These are phyloP conservation scores for Suillus luteus DNA, from an alignment of 768 basidiomycete species.

Conservation along the genomic window DNA sequence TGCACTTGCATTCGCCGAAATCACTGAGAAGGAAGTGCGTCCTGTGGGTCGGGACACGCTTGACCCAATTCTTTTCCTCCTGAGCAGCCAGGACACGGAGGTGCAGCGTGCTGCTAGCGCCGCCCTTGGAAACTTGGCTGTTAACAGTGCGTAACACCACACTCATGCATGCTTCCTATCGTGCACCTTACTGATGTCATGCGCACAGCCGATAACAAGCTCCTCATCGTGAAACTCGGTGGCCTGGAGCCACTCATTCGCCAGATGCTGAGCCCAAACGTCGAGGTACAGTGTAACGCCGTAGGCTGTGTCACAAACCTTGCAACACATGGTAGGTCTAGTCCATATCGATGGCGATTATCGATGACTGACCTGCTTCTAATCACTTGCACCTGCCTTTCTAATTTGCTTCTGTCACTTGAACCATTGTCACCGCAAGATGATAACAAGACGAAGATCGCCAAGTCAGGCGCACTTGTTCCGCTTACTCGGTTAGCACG, in stretches of 20 bases:
- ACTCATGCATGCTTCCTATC: conserved; percentile 16
- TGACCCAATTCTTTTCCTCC: conserved; percentile 95
- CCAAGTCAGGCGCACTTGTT: conserved; percentile 97
- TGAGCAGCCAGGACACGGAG: conserved; percentile 97
- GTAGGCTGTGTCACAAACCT: conserved; percentile 99
- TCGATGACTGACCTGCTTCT: conserved; percentile 14
- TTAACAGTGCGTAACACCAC: conserved; percentile 76
- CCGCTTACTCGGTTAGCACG: conserved; percentile 94
- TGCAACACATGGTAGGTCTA: conserved; percentile 86
- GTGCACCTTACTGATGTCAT: conserved; percentile 15
- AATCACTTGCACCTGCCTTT: conserved; percentile 14
- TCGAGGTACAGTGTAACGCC: conserved; percentile 99
- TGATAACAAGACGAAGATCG: conserved; percentile 99
- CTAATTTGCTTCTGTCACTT: conserved; percentile 14
- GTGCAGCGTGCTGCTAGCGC: conserved; percentile 98
- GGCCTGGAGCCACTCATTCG: conserved; percentile 97
- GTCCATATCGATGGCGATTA: conserved; percentile 5
- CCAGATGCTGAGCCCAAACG: conserved; percentile 98
- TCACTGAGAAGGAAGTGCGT: conserved; percentile 98
- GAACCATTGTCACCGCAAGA: conserved; percentile 48
- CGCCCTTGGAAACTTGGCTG: conserved; percentile 95
- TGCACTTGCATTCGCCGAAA: conserved; percentile 97
- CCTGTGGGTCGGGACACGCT: conserved; percentile 96
- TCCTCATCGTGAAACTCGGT: conserved; percentile 96
- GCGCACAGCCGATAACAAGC: conserved; percentile 90